phyloP scores from a whole-genome alignment of 75 land plant species.

The Cupressus sempervirens region DNA sequence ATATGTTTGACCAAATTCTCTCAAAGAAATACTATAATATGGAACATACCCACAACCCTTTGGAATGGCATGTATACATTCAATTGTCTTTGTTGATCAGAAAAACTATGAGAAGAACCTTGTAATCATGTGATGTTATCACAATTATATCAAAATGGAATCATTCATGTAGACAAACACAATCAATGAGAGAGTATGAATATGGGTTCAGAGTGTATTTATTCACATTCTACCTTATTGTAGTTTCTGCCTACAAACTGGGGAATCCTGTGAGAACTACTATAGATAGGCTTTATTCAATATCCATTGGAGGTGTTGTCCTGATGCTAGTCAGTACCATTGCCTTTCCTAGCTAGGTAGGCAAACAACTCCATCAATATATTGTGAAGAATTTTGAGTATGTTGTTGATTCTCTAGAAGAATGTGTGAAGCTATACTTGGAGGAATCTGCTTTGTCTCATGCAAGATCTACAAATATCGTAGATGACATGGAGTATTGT shows the following conservation, averaged over 20 bases:
- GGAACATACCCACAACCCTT: too few species aligned
- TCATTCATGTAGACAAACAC: too few species aligned
- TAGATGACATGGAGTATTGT: constrained; percentile 25
- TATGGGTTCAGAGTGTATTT: constrained; percentile 54
- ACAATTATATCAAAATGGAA: too few species aligned
- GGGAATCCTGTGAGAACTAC: constrained; percentile 44
- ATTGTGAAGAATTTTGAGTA: constrained; percentile 37
- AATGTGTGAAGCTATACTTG: constrained; percentile 54
- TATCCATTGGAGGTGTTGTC: constrained; percentile 51
- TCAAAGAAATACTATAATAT: too few species aligned
- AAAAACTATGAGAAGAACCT: too few species aligned
- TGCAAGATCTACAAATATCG: constrained; percentile 22
- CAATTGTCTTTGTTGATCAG: too few species aligned
- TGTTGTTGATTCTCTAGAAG: constrained; percentile 58
- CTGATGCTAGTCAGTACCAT: constrained; percentile 44
- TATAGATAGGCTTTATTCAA: constrained; percentile 43
- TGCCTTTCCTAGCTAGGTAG: constrained; percentile 62
- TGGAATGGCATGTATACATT: too few species aligned
- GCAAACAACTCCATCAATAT: constrained; percentile 49
- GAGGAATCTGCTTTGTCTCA: constrained; percentile 17
- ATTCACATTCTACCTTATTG: constrained; percentile 52
- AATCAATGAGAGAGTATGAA: constrained; percentile 45
- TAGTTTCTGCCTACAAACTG: constrained; percentile 53
- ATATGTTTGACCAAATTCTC: too few species aligned
- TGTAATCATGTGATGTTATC: too few species aligned